A percentile compares a stretch with the other conserved stretches of the same genome.
phyloP scores from a whole-genome alignment of 106 monocot species.

The Acorus gramineus region DNA sequence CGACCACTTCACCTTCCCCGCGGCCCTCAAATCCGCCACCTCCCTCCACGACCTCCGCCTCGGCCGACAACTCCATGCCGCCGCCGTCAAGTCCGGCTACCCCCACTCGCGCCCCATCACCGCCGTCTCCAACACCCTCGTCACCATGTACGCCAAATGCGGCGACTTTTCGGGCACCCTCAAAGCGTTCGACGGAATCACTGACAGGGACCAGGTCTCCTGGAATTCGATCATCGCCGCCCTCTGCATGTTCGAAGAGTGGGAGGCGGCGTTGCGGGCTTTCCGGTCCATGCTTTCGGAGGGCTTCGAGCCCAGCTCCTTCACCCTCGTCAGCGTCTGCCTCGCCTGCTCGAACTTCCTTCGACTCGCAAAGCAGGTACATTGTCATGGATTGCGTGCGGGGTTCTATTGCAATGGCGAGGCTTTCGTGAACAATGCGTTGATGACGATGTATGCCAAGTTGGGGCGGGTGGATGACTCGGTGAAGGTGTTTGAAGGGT shows the following conservation, averaged over 20 bases:
- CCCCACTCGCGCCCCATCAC: conserved; percentile 22
- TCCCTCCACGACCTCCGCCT: conserved; percentile 26
- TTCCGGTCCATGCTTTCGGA: conserved; percentile 42
- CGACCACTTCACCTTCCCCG: conserved; percentile 81
- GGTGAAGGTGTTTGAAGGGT: conserved; percentile 40
- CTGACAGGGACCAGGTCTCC: conserved; percentile 41
- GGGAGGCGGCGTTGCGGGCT: conserved; percentile 39
- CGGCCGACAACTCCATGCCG: conserved; percentile 63
- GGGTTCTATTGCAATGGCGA: conserved; percentile 42
- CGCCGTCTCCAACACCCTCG: conserved; percentile 45
- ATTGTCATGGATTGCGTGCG: conserved; percentile 46
- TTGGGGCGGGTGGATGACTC: conserved; percentile 49
- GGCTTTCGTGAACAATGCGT: conserved; percentile 52
- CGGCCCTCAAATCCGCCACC: conserved; percentile 58
- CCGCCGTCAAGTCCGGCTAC: conserved; percentile 47
- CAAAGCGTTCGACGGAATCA: conserved; percentile 56
- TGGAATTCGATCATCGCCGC: conserved; percentile 64
- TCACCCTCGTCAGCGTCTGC: conserved; percentile 62
- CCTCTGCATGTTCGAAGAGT: conserved; percentile 55
- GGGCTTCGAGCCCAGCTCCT: conserved; percentile 39
- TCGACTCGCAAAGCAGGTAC: conserved; percentile 46
- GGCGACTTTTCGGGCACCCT: conserved; percentile 20
- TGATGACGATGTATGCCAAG: conserved; percentile 73
- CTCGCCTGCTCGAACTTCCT: conserved; percentile 46
- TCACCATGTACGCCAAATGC: conserved; percentile 59